Conservation (phyloP, 139 green algal species). For the Monoraphidium neglectum region DNA sequence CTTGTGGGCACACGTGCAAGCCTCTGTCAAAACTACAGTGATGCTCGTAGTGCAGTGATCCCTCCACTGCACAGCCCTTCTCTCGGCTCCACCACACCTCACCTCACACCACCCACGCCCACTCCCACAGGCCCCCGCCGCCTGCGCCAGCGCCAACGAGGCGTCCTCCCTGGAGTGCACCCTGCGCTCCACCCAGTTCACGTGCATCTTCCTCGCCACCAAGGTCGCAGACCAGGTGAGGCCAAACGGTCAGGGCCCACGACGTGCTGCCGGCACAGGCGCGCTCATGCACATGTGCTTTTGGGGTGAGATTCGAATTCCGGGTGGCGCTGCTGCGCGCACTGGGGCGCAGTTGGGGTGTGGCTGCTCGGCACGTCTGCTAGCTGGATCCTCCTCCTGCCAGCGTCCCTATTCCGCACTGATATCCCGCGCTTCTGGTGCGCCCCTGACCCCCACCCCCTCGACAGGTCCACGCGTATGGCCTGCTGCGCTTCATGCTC, state of each 20-base stretch:
- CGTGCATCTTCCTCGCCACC: constrained; percentile 56
- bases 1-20: too few relatives aligned
- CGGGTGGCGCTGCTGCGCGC: too few relatives aligned
- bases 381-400: background rate
- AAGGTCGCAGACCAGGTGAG: constrained; percentile 44
- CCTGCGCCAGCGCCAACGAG: background rate
- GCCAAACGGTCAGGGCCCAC: too few relatives aligned
- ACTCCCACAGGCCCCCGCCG: background rate
- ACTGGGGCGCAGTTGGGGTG: too few relatives aligned
- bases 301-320: too few relatives aligned
- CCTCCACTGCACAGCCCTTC: too few relatives aligned
- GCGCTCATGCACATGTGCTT: too few relatives aligned
- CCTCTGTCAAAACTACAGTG: too few relatives aligned
- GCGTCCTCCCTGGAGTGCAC: constrained; percentile 14
- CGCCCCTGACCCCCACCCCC: background rate
- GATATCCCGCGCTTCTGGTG: background rate
- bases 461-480: constrained; percentile 12
- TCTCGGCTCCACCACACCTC: background rate
- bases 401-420: background rate
- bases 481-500: constrained; percentile 49
- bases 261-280: too few relatives aligned
- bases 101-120: background rate
- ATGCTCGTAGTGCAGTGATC: too few relatives aligned
- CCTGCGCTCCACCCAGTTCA: constrained; percentile 48
- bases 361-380: too few relatives aligned